Evolutionary conservation across 2,329 filamentous ascomycete genomes (phyloP).

Genomic region (Colletotrichum noveboracense): DNA sequence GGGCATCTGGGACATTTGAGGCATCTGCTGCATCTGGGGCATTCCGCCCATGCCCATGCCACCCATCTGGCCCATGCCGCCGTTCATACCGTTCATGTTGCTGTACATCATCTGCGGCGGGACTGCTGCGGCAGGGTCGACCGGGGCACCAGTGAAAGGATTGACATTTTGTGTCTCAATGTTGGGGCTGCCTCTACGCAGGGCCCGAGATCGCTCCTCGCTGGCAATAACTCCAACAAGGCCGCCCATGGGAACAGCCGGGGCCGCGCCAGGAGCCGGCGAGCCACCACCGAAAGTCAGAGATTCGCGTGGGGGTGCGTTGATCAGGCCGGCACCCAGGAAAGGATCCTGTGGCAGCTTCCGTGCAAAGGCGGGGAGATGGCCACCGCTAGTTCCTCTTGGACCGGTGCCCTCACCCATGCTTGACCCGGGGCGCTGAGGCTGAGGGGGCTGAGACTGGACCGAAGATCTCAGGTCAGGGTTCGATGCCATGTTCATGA

Average conservation of each 20-base stretch:
- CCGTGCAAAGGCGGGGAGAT: conserved; percentile 81
- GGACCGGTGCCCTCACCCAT: conserved; percentile 51
- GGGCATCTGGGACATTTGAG: conserved; percentile 19
- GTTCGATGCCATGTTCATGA: conserved; percentile 70
- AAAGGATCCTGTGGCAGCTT: conserved; percentile 87
- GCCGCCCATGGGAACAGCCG: conserved; percentile 69
- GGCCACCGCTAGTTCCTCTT: conserved; percentile 43
- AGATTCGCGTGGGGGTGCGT: conserved; percentile 75
- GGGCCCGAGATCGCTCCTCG: conserved; percentile 79
- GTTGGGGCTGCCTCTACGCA: conserved; percentile 80
- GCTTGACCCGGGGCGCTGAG: conserved; percentile 61
- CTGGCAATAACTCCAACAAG: conserved; percentile 87
- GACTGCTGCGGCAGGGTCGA: conserved; percentile 56
- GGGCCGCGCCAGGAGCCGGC: conserved; percentile 41
- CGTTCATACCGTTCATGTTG: conserved; percentile 26
- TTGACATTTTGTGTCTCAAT: conserved; percentile 54
- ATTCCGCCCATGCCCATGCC: conserved; percentile 37
- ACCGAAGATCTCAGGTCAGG: conserved; percentile 70
- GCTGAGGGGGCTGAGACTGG: conserved; percentile 42
- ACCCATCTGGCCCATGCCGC: conserved; percentile 27
- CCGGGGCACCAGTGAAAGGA: conserved; percentile 40
- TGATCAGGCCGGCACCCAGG: conserved; percentile 77
- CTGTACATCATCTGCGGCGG: conserved; percentile 49
- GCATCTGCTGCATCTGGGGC: conserved; percentile 22
- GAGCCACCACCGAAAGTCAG: conserved; percentile 70